A percentile compares a stretch with the other conserved stretches of the same genome.
Conservation (phyloP, 2,329 filamentous ascomycete species). For the Dryadomyces sulphureus region DNA sequence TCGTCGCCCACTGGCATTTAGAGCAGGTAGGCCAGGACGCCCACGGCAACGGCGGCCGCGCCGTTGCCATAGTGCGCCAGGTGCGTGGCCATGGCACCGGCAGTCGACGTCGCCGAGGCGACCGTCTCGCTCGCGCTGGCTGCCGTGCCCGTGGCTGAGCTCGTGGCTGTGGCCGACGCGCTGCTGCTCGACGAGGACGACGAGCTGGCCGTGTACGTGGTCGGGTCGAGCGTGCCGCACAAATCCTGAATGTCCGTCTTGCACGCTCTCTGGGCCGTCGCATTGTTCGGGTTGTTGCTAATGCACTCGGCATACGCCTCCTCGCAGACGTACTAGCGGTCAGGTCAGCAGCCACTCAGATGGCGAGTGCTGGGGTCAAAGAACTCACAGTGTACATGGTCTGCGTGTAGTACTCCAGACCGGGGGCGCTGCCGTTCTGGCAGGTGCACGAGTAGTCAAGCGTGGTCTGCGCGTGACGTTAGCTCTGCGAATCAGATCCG, state of each 20-base stretch:
- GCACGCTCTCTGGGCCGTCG: conserved; percentile 31
- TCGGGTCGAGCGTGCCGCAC: conserved; percentile 28
- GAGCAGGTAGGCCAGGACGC: conserved; percentile 36
- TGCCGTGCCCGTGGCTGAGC: conserved; percentile 9
- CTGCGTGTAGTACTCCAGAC: conserved; percentile 37
- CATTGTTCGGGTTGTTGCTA: conserved; percentile 23
- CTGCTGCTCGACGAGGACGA: conserved; percentile 5
- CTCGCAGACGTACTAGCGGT: conserved; percentile 32
- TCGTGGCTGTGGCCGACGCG: conserved; percentile 2
- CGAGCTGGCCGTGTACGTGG: conserved; percentile 10
- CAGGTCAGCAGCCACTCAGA: neutral
- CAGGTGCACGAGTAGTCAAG: conserved; percentile 36
- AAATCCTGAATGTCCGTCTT: conserved; percentile 28
- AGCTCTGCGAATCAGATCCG: neutral
- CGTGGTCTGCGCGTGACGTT: conserved; percentile 17
- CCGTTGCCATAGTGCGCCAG: conserved; percentile 26
- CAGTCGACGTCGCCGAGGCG: conserved; percentile 6
- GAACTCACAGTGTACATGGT: conserved; percentile 29
- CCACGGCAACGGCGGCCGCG: conserved; percentile 33
- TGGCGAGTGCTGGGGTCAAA: neutral
- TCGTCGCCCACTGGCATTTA: conserved; percentile 14
- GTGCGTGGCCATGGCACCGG: conserved; percentile 16
- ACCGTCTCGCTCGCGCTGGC: neutral
- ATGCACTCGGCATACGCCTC: conserved; percentile 34
- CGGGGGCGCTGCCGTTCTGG: conserved; percentile 31